These are phyloP conservation scores for Fusarium anthophilum DNA, from an alignment of 2,329 filamentous ascomycete genomes.

Conservation along the genomic window DNA sequence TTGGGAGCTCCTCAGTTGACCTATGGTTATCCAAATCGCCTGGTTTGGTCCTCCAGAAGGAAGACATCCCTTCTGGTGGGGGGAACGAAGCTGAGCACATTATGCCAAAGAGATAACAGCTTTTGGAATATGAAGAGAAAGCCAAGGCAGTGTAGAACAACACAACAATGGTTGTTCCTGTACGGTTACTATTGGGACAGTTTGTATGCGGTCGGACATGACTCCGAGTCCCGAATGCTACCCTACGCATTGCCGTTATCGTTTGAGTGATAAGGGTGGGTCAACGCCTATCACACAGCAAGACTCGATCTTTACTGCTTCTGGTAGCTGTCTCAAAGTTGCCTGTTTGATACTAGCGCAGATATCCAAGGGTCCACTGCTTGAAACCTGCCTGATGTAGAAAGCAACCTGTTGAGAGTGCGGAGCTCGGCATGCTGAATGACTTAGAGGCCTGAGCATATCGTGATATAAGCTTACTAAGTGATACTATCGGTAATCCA, in stretches of 20 bases:
- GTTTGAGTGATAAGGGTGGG: neutral
- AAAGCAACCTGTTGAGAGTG: neutral
- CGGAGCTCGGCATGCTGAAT: neutral
- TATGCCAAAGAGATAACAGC: accelerated
- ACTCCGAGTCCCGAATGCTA: neutral
- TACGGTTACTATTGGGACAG: accelerated
- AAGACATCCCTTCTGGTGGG: accelerated
- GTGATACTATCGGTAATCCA: accelerated
- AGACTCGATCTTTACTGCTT: neutral
- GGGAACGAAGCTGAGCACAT: neutral
- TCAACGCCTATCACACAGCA: accelerated
- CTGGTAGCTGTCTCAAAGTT: neutral
- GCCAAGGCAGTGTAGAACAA: neutral
- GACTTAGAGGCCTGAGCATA: too few species aligned
- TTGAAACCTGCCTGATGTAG: neutral
- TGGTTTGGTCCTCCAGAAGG: neutral
- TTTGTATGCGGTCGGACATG: neutral
- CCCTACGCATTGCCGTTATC: neutral
- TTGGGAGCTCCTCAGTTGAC: neutral
- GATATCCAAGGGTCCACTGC: too few species aligned
- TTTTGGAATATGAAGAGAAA: accelerated
- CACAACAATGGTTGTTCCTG: accelerated
- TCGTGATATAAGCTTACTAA: neutral
- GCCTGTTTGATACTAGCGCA: neutral
- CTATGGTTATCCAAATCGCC: accelerated